Evolutionary conservation across 345 rosid species (phyloP).

Genomic region (Erysimum cheiranthoides): DNA sequence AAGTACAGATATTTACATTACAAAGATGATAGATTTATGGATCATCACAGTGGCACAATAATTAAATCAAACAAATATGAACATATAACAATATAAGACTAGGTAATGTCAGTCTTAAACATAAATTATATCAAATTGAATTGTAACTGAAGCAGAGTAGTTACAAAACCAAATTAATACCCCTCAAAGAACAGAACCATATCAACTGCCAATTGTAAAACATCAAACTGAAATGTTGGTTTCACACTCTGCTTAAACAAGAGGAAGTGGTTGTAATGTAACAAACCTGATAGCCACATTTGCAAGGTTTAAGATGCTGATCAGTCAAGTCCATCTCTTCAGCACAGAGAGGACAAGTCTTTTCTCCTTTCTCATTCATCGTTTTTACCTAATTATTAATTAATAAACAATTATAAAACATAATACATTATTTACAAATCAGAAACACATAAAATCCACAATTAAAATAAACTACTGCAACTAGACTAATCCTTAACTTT

Average conservation of each 20-base stretch:
- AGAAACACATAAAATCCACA: neutral
- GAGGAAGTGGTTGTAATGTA: conserved; percentile 1
- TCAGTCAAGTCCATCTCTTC: conserved; percentile 99
- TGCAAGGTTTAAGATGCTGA: conserved; percentile 94
- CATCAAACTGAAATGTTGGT: no score
- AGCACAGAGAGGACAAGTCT: conserved; percentile 89
- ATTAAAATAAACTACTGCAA: conserved; percentile 1
- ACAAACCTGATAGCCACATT: conserved; percentile 93
- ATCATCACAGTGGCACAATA: neutral
- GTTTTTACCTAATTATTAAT: conserved; percentile 42
- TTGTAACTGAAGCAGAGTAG: neutral
- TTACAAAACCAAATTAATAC: neutral
- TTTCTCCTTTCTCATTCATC: conserved; percentile 94
- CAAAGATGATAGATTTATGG: neutral
- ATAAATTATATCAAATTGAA: neutral
- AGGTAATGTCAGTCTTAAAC: neutral
- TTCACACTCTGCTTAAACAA: neutral
- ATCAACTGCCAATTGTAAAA: neutral
- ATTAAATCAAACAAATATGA: neutral
- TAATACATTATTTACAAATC: conserved; percentile 4
- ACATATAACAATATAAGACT: conserved; percentile 3
- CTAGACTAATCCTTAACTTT: neutral
- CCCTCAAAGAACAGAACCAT: neutral
- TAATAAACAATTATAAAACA: conserved; percentile 13
- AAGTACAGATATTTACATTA: conserved; percentile 2